phyloP scores from a whole-genome alignment of 2,329 filamentous ascomycete species.

The Xylariaceae sp. region DNA sequence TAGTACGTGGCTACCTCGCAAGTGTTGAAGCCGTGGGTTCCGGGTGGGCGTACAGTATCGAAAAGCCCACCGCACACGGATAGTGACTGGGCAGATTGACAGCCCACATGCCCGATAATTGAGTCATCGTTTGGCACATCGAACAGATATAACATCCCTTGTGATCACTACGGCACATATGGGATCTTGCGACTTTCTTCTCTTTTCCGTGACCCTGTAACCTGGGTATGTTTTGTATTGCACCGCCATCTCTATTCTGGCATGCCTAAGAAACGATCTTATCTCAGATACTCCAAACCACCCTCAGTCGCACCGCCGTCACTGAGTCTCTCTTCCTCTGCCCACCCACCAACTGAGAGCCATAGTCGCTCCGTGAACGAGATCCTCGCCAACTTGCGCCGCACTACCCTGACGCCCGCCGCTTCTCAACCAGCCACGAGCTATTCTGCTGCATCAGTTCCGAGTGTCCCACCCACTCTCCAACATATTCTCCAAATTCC shows the following conservation, averaged over 20 bases:
- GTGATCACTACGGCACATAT: too few species aligned
- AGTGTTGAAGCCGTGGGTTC: too few species aligned
- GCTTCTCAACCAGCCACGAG: conserved; percentile 25
- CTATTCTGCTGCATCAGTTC: conserved; percentile 31
- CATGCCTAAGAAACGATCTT: conserved; percentile 64
- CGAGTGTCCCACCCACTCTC: conserved; percentile 57
- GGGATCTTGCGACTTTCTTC: too few species aligned
- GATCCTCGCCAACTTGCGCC: conserved; percentile 54
- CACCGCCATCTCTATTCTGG: conserved; percentile 22
- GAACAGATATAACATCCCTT: too few species aligned
- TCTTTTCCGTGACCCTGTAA: too few species aligned
- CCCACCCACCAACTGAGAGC: conserved; percentile 29
- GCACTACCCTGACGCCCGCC: conserved; percentile 34
- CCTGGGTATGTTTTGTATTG: conserved; percentile 12
- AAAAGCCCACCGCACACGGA: too few species aligned
- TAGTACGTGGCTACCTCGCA: too few species aligned
- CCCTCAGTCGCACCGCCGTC: conserved; percentile 51
- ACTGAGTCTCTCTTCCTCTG: conserved; percentile 37
- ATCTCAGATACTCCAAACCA: conserved; percentile 55
- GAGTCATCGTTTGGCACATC: too few species aligned
- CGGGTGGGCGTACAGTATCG: too few species aligned
- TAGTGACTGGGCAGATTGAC: too few species aligned
- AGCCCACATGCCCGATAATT: too few species aligned
- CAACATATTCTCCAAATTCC: conserved; percentile 57
- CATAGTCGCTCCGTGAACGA: conserved; percentile 53